Conservation (phyloP, 2,329 filamentous ascomycete genomes). For the Ophiognomonia clavigignenti-juglandacearum region DNA sequence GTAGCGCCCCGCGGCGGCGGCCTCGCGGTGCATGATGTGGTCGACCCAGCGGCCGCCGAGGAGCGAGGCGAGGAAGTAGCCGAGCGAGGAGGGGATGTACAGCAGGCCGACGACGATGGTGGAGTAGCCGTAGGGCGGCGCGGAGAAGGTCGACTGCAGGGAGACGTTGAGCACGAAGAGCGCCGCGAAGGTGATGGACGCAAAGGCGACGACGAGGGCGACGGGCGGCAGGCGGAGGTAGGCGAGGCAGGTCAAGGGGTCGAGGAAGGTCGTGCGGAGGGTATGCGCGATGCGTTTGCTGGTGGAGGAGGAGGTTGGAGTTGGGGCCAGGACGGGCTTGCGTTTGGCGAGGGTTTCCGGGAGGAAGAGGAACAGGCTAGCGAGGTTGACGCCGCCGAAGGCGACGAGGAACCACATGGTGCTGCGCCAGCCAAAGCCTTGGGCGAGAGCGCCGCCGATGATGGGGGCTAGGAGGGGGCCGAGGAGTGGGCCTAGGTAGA, state of each 20-base stretch:
- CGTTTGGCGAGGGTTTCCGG: conserved; percentile 58
- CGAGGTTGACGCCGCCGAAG: conserved; percentile 57
- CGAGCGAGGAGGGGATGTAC: conserved; percentile 71
- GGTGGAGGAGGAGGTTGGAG: conserved; percentile 53
- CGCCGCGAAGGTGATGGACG: conserved; percentile 68
- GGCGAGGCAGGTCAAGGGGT: conserved; percentile 65
- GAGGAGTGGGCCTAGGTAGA: conserved; percentile 73
- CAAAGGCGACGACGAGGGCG: conserved; percentile 66
- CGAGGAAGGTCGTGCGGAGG: conserved; percentile 60
- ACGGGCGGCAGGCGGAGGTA: conserved; percentile 74
- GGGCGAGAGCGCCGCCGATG: conserved; percentile 66
- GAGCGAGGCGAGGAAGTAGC: conserved; percentile 65
- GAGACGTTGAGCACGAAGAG: conserved; percentile 77
- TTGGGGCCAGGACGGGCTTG: conserved; percentile 31
- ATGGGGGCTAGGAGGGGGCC: conserved; percentile 74
- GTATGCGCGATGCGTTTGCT: conserved; percentile 48
- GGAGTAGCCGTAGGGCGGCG: conserved; percentile 62
- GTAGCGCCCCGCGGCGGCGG: conserved; percentile 62
- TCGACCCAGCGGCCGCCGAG: conserved; percentile 77
- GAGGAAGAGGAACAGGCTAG: conserved; percentile 55
- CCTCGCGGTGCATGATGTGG: conserved; percentile 72
- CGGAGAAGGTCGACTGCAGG: conserved; percentile 64
- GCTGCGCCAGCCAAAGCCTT: conserved; percentile 67
- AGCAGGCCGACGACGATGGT: conserved; percentile 67
- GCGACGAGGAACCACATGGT: conserved; percentile 74